Conservation (phyloP, 2,329 filamentous ascomycete species). For the Hymenoscyphus albidus region DNA sequence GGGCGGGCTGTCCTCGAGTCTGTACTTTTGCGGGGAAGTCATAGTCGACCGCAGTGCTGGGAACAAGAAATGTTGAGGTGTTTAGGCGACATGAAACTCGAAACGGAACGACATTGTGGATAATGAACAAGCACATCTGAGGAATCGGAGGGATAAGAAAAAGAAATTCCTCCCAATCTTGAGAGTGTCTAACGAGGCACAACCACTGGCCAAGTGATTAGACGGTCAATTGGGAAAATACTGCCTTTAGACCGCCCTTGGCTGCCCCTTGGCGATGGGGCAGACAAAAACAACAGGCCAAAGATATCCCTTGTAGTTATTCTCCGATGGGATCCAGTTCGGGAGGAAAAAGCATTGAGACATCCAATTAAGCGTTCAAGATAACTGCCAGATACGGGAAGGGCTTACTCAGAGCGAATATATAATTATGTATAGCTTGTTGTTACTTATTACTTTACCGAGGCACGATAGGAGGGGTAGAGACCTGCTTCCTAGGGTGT, state of each 20-base stretch:
- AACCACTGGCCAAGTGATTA: background rate
- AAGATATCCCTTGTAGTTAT: background rate
- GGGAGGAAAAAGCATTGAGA: background rate
- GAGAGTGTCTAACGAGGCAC: background rate
- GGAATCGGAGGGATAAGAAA: background rate
- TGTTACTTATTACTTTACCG: no score
- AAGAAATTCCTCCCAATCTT: background rate
- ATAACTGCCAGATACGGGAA: background rate
- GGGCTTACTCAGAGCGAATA: no score
- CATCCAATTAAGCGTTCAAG: background rate
- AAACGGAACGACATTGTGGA: background rate
- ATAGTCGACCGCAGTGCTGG: background rate
- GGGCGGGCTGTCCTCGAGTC: background rate
- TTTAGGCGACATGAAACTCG: background rate
- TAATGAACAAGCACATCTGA: background rate
- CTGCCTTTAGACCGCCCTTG: background rate
- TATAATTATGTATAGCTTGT: no score
- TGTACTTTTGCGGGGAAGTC: background rate
- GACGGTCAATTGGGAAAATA: constrained; percentile 1
- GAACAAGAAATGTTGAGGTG: background rate
- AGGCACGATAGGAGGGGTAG: no score
- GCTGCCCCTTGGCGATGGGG: background rate
- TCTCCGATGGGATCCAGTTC: background rate
- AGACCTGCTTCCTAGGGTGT: no score
- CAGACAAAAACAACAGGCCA: background rate